phyloP scores from a whole-genome alignment of 306 rosid genomes.

The Trifolium pratense region DNA sequence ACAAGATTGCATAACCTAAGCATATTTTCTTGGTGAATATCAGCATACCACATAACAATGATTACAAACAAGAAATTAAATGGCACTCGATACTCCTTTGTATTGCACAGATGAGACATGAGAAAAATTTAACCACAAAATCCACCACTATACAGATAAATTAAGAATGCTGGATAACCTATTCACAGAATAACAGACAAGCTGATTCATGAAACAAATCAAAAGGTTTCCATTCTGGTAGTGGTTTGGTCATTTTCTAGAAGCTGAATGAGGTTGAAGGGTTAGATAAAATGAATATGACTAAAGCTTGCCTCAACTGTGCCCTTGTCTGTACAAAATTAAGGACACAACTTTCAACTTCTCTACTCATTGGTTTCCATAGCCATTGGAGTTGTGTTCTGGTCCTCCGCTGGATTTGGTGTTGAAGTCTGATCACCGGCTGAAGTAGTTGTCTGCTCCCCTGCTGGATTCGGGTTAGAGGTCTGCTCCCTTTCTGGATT shows the following conservation, averaged over 20 bases:
- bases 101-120: constrained; percentile 3
- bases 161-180: neutral
- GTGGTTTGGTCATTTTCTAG: neutral
- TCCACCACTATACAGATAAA: neutral
- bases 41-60: neutral
- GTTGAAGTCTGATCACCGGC: constrained; percentile 9
- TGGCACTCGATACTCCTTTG: neutral
- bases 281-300: constrained; percentile 27
- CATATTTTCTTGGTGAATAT: no score
- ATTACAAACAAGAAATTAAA: neutral
- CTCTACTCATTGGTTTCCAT: constrained; percentile 41
- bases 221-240: constrained; percentile 17
- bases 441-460: constrained; percentile 13
- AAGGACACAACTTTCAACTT: constrained; percentile 36
- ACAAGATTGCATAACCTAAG: neutral
- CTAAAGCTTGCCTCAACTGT: neutral
- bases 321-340: constrained; percentile 43
- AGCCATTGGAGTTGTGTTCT: constrained; percentile 6
- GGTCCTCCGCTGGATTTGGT: constrained; percentile 17
- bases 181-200: neutral
- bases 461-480: neutral
- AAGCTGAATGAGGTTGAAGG: neutral
- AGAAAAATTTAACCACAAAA: constrained; percentile 1
- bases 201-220: constrained; percentile 9
- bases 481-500: neutral